A percentile compares a stretch with the other conserved stretches of the same genome.
Conservation (phyloP, 495 filamentous ascomycete species). For the Podospora conica region DNA sequence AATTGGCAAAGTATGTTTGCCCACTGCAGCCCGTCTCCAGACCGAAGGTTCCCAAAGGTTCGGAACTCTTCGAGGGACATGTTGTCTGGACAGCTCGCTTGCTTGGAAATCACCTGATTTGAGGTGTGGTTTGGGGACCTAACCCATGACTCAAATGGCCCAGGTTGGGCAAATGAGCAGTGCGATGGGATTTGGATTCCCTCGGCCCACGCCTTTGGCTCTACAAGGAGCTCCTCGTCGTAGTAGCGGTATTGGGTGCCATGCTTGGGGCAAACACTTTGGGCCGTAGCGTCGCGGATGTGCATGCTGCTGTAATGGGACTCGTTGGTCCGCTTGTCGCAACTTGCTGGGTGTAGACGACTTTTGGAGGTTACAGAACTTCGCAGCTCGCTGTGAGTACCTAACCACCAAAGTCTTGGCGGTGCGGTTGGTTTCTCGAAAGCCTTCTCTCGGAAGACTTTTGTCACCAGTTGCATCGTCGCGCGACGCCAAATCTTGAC, state of each 20-base stretch:
- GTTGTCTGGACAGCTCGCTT: slow-evolving; percentile 33
- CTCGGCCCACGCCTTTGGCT: background rate
- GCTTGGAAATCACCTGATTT: slow-evolving; percentile 43
- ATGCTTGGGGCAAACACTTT: slow-evolving; percentile 41
- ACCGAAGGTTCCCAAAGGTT: slow-evolving; percentile 41
- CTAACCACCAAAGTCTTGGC: background rate
- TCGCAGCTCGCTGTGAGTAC: background rate
- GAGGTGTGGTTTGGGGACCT: slow-evolving; percentile 20
- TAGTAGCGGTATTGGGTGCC: slow-evolving; percentile 36
- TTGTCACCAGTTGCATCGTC: slow-evolving; percentile 38
- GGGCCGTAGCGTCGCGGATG: slow-evolving; percentile 19
- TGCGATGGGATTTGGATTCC: background rate
- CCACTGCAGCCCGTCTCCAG: slow-evolving; percentile 48
- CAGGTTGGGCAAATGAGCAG: slow-evolving; percentile 12
- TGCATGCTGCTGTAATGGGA: slow-evolving; percentile 14
- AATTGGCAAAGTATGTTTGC: slow-evolving; percentile 50
- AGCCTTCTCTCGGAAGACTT: slow-evolving; percentile 30
- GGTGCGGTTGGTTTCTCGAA: background rate
- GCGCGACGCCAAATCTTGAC: slow-evolving; percentile 51
- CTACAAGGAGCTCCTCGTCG: background rate
- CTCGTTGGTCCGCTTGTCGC: slow-evolving; percentile 11
- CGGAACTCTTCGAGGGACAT: slow-evolving; percentile 48
- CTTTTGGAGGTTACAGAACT: background rate
- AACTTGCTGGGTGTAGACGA: slow-evolving; percentile 12
- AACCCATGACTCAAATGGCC: slow-evolving; percentile 9